These are phyloP conservation scores for Lepiota subincarnata DNA, from an alignment of 768 basidiomycete genomes.

Conservation along the genomic window DNA sequence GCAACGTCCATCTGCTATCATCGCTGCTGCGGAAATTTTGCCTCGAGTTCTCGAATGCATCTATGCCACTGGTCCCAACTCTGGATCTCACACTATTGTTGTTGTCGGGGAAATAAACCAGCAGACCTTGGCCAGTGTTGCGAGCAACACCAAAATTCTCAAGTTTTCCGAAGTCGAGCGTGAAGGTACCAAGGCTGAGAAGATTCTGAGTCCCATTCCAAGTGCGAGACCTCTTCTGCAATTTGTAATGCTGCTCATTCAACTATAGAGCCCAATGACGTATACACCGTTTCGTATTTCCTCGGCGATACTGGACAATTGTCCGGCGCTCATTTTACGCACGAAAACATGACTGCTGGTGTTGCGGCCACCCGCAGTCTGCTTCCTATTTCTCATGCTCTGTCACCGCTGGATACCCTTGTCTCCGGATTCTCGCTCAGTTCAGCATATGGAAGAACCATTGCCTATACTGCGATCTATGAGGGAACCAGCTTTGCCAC, in stretches of 20 bases:
- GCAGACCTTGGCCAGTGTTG: slow-evolving; percentile 42
- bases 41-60: slow-evolving; percentile 68
- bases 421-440: slow-evolving; percentile 71
- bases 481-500: slow-evolving; percentile 75
- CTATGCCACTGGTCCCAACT: slow-evolving; percentile 51
- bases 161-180: slow-evolving; percentile 70
- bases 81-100: slow-evolving; percentile 53
- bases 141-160: slow-evolving; percentile 51
- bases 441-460: slow-evolving; percentile 72
- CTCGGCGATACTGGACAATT: slow-evolving; percentile 47
- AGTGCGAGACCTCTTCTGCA: slow-evolving; percentile 35
- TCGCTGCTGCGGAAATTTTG: slow-evolving; percentile 64
- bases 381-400: slow-evolving; percentile 65
- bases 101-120: slow-evolving; percentile 63
- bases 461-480: slow-evolving; percentile 76
- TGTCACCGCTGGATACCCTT: slow-evolving; percentile 73
- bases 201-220: slow-evolving; percentile 40
- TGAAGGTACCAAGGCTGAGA: slow-evolving; percentile 51
- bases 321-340: slow-evolving; percentile 66
- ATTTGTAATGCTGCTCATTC: slow-evolving; percentile 4
- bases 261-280: slow-evolving; percentile 49
- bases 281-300: slow-evolving; percentile 69
- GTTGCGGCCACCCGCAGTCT: slow-evolving; percentile 75
- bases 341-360: slow-evolving; percentile 85
- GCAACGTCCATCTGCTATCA: slow-evolving; percentile 69